Conservation (phyloP, 2,329 filamentous ascomycete species). For the Thelonectria discophora region DNA sequence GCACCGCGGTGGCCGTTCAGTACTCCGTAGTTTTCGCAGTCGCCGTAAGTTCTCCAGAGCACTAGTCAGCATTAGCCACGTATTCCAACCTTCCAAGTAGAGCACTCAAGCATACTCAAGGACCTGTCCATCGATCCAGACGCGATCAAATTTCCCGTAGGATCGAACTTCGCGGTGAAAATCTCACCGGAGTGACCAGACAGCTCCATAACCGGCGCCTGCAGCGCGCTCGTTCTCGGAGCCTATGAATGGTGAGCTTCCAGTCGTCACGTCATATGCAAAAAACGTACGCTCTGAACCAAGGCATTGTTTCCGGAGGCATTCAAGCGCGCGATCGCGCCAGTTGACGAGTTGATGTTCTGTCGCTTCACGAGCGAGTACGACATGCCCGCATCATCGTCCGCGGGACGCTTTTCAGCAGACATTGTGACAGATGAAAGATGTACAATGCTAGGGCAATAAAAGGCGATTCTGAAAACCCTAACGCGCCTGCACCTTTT, state of each 20-base stretch:
- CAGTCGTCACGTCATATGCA: not conserved
- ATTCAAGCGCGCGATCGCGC: slow-evolving; percentile 61
- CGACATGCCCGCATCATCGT: slow-evolving; percentile 79
- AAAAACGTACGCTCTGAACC: slow-evolving; percentile 58
- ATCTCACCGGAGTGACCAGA: slow-evolving; percentile 86
- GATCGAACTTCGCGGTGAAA: slow-evolving; percentile 90
- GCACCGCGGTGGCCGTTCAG: slow-evolving; percentile 91
- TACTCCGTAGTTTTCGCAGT: slow-evolving; percentile 93
- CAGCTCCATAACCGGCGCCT: slow-evolving; percentile 94
- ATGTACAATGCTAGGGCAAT: not conserved
- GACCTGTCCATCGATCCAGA: slow-evolving; percentile 95
- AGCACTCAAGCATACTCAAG: slow-evolving; percentile 68
- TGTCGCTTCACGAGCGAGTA: slow-evolving; percentile 91
- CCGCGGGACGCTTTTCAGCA: slow-evolving; percentile 90
- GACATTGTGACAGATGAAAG: slow-evolving; percentile 69
- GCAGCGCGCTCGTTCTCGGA: slow-evolving; percentile 80
- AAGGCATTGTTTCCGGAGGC: slow-evolving; percentile 56
- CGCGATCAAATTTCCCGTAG: slow-evolving; percentile 86
- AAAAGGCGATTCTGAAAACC: slow-evolving; percentile 23
- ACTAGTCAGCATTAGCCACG: slow-evolving; percentile 60
- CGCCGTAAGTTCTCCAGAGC: slow-evolving; percentile 91
- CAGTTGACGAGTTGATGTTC: slow-evolving; percentile 65
- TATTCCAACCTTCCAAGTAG: no score
- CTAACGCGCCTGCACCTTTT: slow-evolving; percentile 16
- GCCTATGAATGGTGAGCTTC: slow-evolving; percentile 60